Evolutionary conservation across 1,284 basidiomycete genomes (phyloP), one percentile per base, ranked within the genome.

Genomic region (Apiotrichum sp.): DNA sequence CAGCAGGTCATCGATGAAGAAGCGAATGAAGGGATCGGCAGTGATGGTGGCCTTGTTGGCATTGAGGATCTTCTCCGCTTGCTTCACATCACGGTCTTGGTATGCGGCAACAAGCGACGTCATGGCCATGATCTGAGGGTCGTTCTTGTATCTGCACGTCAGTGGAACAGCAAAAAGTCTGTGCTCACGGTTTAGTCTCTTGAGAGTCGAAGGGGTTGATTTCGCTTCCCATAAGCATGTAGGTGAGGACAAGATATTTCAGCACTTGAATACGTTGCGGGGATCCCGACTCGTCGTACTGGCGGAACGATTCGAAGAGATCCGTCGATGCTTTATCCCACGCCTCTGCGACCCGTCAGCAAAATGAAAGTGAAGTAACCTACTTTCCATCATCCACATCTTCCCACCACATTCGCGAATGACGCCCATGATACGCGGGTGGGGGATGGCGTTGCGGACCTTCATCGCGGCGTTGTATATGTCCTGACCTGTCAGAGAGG

Each of bases 381-480:
- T 73, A 88, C 93, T 89, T 80, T 98, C 96, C 56, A 90, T 91
- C 96, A 99, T 98, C 91, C 96, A 97, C 96, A 99, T 99, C 78
- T 98, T 99, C 7, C 96, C 96, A 11, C 96, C 96, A 65, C 95
- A 98, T 75, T 99, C 96, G 69, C 93, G 91, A 76, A 99, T 98
- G 53, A 98, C 89, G 52, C 95, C 96, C 88, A 98, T 93, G 69
- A 98, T 98, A 32, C 93, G 85, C 7, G 96, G 96, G 77, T 98
- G 96, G 9, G 95, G 93, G 58, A 99, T 98, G 7, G 96, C 96
- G 36, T 92, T 95, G 53, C 89, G 88, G 55, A 99, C 91, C 53
- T 86, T 84, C 64, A 89, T 88, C 2, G 92, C 88, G 5, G 93
- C 92, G 63, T 96, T 91, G 78, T 98, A 99, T 52, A 98, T 96